phyloP scores from a whole-genome alignment of 495 filamentous ascomycete genomes.

The Tuber magnatum region DNA sequence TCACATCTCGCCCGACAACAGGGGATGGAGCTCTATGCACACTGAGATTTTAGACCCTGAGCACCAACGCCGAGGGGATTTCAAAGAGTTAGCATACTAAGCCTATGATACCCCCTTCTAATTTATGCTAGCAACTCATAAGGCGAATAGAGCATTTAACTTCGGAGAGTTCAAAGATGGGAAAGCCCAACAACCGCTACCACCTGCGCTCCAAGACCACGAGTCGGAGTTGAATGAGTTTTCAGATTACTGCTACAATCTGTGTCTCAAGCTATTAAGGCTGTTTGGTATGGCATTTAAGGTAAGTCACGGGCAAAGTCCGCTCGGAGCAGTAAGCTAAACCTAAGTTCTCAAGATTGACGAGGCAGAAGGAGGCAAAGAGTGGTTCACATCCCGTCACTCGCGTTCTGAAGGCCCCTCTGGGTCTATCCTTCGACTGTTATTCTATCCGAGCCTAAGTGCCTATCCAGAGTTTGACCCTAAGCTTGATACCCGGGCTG shows the following conservation, averaged over 20 bases:
- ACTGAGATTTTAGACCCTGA: slow-evolving; percentile 79
- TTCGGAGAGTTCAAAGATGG: slow-evolving; percentile 66
- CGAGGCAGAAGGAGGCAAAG: slow-evolving; percentile 44
- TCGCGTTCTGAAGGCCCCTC: slow-evolving; percentile 50
- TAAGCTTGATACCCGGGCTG: slow-evolving; percentile 54
- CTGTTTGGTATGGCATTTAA: slow-evolving; percentile 70
- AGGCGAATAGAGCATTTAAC: slow-evolving; percentile 69
- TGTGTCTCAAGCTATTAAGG: slow-evolving; percentile 63
- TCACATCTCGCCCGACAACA: slow-evolving; percentile 69
- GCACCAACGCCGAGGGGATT: slow-evolving; percentile 81
- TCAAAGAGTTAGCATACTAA: slow-evolving; percentile 66
- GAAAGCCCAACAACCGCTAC: slow-evolving; percentile 75
- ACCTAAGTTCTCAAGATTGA: slow-evolving; percentile 29
- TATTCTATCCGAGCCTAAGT: slow-evolving; percentile 64
- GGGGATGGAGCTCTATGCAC: slow-evolving; percentile 84
- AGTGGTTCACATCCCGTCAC: slow-evolving; percentile 74
- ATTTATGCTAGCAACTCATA: slow-evolving; percentile 7
- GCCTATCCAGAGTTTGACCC: slow-evolving; percentile 45
- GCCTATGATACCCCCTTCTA: neutral
- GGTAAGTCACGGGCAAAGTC: slow-evolving; percentile 41
- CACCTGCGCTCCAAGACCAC: slow-evolving; percentile 54
- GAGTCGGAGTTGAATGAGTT: slow-evolving; percentile 60
- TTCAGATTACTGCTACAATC: slow-evolving; percentile 58
- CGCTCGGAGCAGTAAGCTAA: neutral
- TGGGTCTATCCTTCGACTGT: slow-evolving; percentile 70